These are phyloP conservation scores for Chytriomyces sp. DNA, from an alignment of 192 early-diverging fungal genomes.

Conservation along the genomic window DNA sequence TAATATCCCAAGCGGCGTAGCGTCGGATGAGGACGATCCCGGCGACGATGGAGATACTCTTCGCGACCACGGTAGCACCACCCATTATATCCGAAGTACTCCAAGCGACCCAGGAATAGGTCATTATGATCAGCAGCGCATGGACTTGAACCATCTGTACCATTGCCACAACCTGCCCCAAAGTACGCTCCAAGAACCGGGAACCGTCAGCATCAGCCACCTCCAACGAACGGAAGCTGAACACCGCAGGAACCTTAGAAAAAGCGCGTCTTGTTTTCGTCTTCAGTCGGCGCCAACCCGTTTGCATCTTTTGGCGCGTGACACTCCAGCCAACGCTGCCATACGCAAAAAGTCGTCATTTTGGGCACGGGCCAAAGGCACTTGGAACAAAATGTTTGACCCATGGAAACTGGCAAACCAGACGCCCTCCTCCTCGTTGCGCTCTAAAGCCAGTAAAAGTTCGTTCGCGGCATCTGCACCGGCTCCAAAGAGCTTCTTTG, in stretches of 20 bases:
- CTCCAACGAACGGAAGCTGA: background rate
- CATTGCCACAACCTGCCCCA: too few species aligned
- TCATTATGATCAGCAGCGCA: too few species aligned
- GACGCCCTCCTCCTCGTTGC: background rate
- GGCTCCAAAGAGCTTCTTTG: background rate
- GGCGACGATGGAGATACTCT: too few species aligned
- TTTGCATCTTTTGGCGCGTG: background rate
- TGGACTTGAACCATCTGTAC: too few species aligned
- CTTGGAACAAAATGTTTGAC: background rate
- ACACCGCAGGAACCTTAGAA: background rate
- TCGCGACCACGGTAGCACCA: too few species aligned
- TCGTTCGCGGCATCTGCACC: background rate
- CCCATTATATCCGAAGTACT: too few species aligned
- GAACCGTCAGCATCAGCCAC: background rate
- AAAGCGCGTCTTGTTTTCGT: too few species aligned
- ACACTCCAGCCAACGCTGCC: background rate
- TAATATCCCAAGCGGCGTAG: too few species aligned
- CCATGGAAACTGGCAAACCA: background rate
- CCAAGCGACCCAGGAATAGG: too few species aligned
- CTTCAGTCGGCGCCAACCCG: background rate
- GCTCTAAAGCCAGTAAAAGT: background rate
- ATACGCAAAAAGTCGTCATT: background rate
- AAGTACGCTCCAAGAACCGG: background rate
- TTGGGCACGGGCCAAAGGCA: background rate
- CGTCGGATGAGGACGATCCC: too few species aligned